Evolutionary conservation across 495 filamentous ascomycete species (phyloP).

Genomic region (Xylaria intraflava): DNA sequence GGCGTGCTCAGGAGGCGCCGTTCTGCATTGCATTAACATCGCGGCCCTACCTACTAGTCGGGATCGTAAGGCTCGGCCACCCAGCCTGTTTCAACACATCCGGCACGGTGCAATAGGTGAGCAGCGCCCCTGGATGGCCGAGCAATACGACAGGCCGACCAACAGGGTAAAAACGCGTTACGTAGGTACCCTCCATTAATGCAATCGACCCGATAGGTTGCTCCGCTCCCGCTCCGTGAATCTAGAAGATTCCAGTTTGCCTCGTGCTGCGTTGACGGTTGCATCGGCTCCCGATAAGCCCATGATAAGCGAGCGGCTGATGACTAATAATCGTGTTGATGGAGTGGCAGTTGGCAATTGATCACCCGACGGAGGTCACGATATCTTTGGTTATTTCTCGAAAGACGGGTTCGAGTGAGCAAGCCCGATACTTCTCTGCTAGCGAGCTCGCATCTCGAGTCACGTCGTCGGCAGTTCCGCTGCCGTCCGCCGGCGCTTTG

Average conservation of each 20-base stretch:
- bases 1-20: background rate
- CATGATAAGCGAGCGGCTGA: constrained; percentile 7
- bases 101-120: too few relatives aligned
- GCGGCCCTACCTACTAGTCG: too few relatives aligned
- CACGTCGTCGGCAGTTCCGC: constrained; percentile 20
- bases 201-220: background rate
- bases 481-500: constrained; percentile 18
- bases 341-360: constrained; percentile 14
- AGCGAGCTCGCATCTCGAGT: constrained; percentile 50
- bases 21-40: constrained; percentile 7
- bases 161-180: too few relatives aligned
- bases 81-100: too few relatives aligned
- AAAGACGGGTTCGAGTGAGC: constrained; percentile 70
- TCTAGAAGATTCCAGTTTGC: background rate
- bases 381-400: constrained; percentile 56
- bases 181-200: background rate
- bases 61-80: too few relatives aligned
- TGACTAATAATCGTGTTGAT: constrained; percentile 18
- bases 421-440: constrained; percentile 71
- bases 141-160: too few relatives aligned
- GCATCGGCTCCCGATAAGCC: background rate
- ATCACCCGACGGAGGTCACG: constrained; percentile 37
- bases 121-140: too few relatives aligned
- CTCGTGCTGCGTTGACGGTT: background rate
- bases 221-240: constrained; percentile 2